Evolutionary conservation across 441 rosid species (phyloP), one percentile per base, ranked within the genome.

Genomic region (Aquilaria agallochum): DNA sequence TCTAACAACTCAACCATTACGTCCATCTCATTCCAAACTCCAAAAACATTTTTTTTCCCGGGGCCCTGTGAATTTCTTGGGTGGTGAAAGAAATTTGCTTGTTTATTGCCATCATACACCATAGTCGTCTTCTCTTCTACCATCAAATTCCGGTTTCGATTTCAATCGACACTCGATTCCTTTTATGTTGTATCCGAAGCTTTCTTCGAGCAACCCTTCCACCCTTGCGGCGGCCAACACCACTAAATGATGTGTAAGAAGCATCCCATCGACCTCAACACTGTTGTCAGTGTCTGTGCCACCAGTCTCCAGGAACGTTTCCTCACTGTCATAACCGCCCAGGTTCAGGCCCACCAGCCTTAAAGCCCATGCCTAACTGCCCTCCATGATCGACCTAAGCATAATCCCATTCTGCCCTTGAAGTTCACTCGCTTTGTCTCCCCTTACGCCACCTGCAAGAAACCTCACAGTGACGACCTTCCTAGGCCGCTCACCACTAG

Each of bases 261-360:
- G 49, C 96, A 93, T 55, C 78, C 63, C 33, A 51, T 62, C 59
- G 96, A 94, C 85, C 74, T 49, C 54, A 90, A 87, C 60, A 79
- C 89, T 78, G 58, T 68, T 72, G 83, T 76, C 64, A 95, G 98
- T 70, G 96, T 90, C 61, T 94, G 97, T 69, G 83, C 97, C 66
- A 66, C 97, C 52, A 90, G 97, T 63, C 98, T 94, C 76, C 89
- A 88, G 1, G 87, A 90, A 56, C 90, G 96, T 48, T 90, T 94
- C 45, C 15, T 72, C 10, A 60, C 62, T 1, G 74, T 93, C 64
- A 73, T 88, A 58, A 90, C 76, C 56, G 83, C 90, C 7, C 84
- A 81, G 71, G 75, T 74, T 40, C 82, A 73, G 15, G 76, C 56
- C 9, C 68, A 58, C 31, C 62, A 49, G 52, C 51, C 68, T 9